A percentile compares a stretch with the other conserved stretches of the same genome.
Evolutionary conservation across 1,284 basidiomycete genomes (phyloP).

Genomic region (Ceratobasidium sp.): DNA sequence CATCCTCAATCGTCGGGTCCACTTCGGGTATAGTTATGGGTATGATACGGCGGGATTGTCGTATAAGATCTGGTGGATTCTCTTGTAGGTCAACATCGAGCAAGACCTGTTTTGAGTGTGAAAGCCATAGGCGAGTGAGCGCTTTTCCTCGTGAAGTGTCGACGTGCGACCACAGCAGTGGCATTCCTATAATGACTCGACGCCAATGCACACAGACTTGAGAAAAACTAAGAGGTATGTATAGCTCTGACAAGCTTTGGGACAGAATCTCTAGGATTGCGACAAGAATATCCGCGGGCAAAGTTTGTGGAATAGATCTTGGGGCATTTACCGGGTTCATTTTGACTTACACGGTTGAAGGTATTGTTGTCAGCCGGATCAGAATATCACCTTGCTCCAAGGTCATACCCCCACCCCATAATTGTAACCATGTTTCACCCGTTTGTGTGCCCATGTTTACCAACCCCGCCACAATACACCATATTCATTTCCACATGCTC

Average conservation of each 20-base stretch:
- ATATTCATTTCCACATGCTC: too few species aligned
- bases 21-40: too few species aligned
- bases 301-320: not conserved
- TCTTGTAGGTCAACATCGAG: not conserved
- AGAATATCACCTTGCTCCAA: too few species aligned
- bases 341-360: too few species aligned
- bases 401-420: too few species aligned
- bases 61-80: not conserved
- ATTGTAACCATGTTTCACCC: too few species aligned
- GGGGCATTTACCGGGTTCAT: not conserved
- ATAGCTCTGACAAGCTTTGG: not conserved
- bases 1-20: not conserved
- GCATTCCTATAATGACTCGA: too few species aligned
- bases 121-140: not conserved
- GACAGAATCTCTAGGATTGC: not conserved
- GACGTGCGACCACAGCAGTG: not conserved
- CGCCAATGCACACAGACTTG: slow-evolving; percentile 8
- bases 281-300: not conserved
- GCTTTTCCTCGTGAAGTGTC: not conserved
- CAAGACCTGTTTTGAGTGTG: not conserved
- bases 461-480: too few species aligned
- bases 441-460: too few species aligned
- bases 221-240: not conserved
- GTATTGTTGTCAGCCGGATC: too few species aligned
- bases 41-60: too few species aligned